phyloP scores from a whole-genome alignment of 139 green algal genomes.

The Prasinococcaceae sp. region DNA sequence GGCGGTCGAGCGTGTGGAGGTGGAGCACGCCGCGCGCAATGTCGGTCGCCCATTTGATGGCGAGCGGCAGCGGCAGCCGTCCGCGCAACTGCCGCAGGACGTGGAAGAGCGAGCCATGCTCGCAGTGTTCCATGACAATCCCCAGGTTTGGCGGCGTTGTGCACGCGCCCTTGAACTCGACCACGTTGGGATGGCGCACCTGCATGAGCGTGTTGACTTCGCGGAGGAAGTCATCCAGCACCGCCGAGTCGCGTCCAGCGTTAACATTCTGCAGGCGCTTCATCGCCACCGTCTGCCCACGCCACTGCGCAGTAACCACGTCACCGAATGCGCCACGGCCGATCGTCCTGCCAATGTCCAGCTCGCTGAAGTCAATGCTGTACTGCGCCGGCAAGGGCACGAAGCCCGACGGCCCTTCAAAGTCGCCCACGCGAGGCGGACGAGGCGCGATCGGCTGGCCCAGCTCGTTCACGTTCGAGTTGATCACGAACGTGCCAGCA shows the following conservation, averaged over 20 bases:
- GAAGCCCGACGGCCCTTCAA: too few relatives aligned
- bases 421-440: too few relatives aligned
- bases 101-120: constrained; percentile 7
- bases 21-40: constrained; percentile 35
- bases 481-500: too few relatives aligned
- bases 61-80: neutral
- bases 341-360: constrained; percentile 6
- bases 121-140: constrained; percentile 22
- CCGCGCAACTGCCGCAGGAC: constrained; percentile 2
- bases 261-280: constrained; percentile 13
- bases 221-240: constrained; percentile 11
- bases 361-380: too few relatives aligned
- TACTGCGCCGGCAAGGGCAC: too few relatives aligned
- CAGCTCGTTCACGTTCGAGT: too few relatives aligned
- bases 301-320: constrained; percentile 14
- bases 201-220: constrained; percentile 15
- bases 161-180: constrained; percentile 29
- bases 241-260: neutral
- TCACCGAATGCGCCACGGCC: constrained; percentile 18
- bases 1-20: constrained; percentile 55
- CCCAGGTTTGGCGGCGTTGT: constrained; percentile 9
- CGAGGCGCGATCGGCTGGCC: too few relatives aligned
- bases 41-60: constrained; percentile 18
- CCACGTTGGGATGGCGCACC: constrained; percentile 29
- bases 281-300: constrained; percentile 20